phyloP scores from a whole-genome alignment of 2,329 filamentous ascomycete genomes.

The Talaromyces piceae region DNA sequence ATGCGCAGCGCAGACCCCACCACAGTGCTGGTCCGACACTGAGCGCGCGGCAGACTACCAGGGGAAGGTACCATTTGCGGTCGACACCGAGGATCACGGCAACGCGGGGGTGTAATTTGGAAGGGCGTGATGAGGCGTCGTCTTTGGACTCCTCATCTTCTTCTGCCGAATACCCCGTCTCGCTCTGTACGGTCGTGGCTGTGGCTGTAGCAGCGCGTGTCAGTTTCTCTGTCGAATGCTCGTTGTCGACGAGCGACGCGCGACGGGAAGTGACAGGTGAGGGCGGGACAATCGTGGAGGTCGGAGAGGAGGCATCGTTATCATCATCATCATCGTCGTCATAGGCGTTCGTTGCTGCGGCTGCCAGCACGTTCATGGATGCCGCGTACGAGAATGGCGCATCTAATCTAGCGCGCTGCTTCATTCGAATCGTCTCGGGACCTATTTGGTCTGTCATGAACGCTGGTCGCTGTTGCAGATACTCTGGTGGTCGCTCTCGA shows the following conservation, averaged over 20 bases:
- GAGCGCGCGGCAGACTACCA: constrained; percentile 64
- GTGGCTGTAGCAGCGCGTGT: neutral
- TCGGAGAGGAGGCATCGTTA: constrained; percentile 22
- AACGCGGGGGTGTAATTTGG: constrained; percentile 62
- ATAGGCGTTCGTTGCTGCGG: neutral
- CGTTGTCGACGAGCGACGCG: constrained; percentile 4
- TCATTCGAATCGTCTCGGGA: neutral
- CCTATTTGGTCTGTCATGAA: constrained; percentile 3
- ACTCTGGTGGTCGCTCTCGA: constrained; percentile 11
- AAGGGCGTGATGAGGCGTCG: constrained; percentile 10
- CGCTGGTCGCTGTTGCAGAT: constrained; percentile 18
- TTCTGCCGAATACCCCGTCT: neutral
- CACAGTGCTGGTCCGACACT: constrained; percentile 63
- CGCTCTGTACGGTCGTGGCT: neutral
- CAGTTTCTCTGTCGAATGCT: neutral
- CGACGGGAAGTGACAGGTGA: constrained; percentile 22
- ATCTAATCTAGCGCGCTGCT: neutral
- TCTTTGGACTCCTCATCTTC: neutral
- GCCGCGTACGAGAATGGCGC: neutral
- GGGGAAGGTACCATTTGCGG: constrained; percentile 62
- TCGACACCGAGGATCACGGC: constrained; percentile 71
- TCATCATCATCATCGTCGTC: constrained; percentile 18
- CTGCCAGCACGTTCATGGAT: neutral
- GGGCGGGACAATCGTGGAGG: constrained; percentile 20
- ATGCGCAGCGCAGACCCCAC: constrained; percentile 63